Evolutionary conservation across 352 stramenopile genomes (phyloP), one percentile per base, ranked within the genome.

Genomic region (Phytophthora crassamura): DNA sequence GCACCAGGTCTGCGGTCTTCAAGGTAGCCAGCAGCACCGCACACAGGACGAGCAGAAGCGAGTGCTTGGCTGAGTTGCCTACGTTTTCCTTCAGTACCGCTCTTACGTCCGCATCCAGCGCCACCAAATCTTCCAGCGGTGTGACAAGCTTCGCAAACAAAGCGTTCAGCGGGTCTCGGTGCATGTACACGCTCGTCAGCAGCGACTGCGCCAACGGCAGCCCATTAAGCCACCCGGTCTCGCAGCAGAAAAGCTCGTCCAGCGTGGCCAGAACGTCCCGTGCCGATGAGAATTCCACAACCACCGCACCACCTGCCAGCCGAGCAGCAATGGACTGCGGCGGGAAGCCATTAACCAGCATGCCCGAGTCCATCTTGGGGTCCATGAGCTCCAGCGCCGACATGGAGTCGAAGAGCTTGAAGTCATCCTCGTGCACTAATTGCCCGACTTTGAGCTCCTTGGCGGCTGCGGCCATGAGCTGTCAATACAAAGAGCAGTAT

Each of bases 351-450:
- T 89, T 82, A 12, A 84, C 69, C n/a, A 90, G 67, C 66, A 94
- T 88, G 30, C 94, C 96, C 36, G 86, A 94, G 78, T 98, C 95
- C 94, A 98, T 98, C 62, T 97, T 97, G 7, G 78, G 77, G 65
- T 98, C 93, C 82, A 97, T 97, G 3, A 98, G 72, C 79, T 98
- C 94, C 15, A 98, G 73, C 47, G 95, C 95, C 32, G 92, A 94
- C 93, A 98, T 98, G 56, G 92, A 97, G 59, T 98, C 92, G 64
- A 95, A 96, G 54, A 98, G 80, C 54, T 88, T 95, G 52, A 98
- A 98, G 54, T 86, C 68, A 7, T 86, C 63, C 40, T 89, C 76
- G 42, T 95, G 87, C 32, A 94, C 74, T 55, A 95, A 64, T 47
- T 95, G 85, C 3, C 87, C 85, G 15, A 94, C 74, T 50, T 90